Base-by-base conservation (phyloP, 306 rosid species). In the Fragaria vesca region DNA sequence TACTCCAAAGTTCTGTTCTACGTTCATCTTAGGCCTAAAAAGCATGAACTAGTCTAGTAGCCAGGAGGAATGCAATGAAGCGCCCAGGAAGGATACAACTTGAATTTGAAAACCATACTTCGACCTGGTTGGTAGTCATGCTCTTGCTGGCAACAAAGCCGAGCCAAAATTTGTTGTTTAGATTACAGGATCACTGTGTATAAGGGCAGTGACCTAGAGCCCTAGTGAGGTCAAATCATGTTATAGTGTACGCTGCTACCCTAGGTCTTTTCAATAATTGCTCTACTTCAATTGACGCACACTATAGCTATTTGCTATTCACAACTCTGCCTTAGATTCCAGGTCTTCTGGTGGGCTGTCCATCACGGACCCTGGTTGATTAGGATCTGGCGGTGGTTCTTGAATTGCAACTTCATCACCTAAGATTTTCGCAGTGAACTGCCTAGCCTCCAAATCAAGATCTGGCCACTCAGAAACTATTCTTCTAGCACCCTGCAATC, bases 401-500 rank as follows among this genome's bases (percentile, higher is more conserved):
- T 75, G 84, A 79, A 61, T 66, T 13, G 65, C 81, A 40, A 42
- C 70, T 62, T 90, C 89, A 21, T 92, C 98, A 12, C 97, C 97
- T 66, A 85, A 73, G 83, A 90, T 86, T 81, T 85, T 90, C 0
- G 97, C 88, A 32, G 99, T 96, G 84, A 96, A 90, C 80, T 75
- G 79, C 87, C 91, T 88, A 5, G 98, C 99, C 81, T 96, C 99
- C 73, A 62, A 80, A 82, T 96, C 99, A 42, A 96, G 98, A 80
- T 91, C 97, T 42, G 93, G 91, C 99, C 99, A 93, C 86, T 96
- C 99, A 0, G 93, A 82, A 72, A 96, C 96, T 75, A 96, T 93
- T 83, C 99, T 90, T 81, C 91, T 89, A 38, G 98, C 99, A 48
- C 99, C 99, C 99, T 96, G 71, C 72, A 52, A 79, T 47, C 79